phyloP scores from a whole-genome alignment of 1,284 basidiomycete genomes.

The Trichosporon asahii region DNA sequence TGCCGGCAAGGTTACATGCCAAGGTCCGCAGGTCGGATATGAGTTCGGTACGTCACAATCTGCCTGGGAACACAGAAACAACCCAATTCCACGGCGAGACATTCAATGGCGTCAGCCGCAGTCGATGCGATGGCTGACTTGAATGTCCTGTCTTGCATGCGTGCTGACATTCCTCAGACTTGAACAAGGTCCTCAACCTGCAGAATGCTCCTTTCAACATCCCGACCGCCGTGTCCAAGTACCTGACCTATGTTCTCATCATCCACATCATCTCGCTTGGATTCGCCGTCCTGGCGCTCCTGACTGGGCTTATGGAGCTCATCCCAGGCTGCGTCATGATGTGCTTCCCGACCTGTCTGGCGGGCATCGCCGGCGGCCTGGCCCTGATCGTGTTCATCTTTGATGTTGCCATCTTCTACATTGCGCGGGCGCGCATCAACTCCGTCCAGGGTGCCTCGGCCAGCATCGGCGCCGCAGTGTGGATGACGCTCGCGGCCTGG shows the following conservation, averaged over 20 bases:
- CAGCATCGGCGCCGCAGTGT: conserved; percentile 70
- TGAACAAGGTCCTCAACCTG: conserved; percentile 72
- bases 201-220: conserved; percentile 59
- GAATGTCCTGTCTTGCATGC: neutral
- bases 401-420: conserved; percentile 78
- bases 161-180: conserved; percentile 57
- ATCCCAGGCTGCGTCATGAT: conserved; percentile 77
- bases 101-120: neutral
- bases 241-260: conserved; percentile 82
- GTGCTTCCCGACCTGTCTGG: conserved; percentile 76
- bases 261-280: conserved; percentile 79
- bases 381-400: conserved; percentile 78
- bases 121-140: neutral
- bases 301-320: conserved; percentile 78
- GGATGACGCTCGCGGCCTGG: conserved; percentile 82
- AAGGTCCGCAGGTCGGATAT: conserved; percentile 74
- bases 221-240: conserved; percentile 66
- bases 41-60: conserved; percentile 60
- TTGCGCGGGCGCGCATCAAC: conserved; percentile 73
- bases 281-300: conserved; percentile 64
- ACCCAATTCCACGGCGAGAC: neutral
- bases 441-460: conserved; percentile 65
- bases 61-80: neutral
- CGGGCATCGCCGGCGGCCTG: conserved; percentile 67
- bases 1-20: conserved; percentile 61